These are phyloP conservation scores for Ogataea ramenticola DNA, from an alignment of 805 yeast species.

Conservation along the genomic window DNA sequence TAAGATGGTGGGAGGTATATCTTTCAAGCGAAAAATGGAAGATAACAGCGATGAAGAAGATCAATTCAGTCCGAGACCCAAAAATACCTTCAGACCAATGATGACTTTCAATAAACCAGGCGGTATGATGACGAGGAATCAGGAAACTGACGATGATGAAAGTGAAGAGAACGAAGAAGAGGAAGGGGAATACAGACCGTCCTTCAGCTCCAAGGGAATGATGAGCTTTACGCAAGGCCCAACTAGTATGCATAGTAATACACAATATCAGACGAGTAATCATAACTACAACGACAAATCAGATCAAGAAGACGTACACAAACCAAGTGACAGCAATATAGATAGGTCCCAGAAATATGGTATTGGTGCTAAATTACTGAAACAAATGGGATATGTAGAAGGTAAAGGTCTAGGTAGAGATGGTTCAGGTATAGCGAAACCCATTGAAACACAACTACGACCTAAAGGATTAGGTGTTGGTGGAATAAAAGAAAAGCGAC, in stretches of 20 bases:
- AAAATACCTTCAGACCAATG: slow-evolving; percentile 1
- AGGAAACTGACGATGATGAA: background rate
- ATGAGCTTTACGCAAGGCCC: background rate
- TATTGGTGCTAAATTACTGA: slow-evolving; percentile 71
- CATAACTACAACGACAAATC: too few relatives aligned
- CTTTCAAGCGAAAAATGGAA: background rate
- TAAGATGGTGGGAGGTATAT: background rate
- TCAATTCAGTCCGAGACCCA: background rate
- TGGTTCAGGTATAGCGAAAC: slow-evolving; percentile 70
- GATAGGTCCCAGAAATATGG: slow-evolving; percentile 46
- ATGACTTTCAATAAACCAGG: background rate
- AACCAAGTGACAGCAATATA: background rate
- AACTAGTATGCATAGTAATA: background rate
- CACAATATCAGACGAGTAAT: too few relatives aligned
- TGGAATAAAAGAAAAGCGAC: slow-evolving; percentile 34
- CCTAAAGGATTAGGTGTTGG: slow-evolving; percentile 75
- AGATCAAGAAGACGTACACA: background rate
- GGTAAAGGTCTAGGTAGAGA: slow-evolving; percentile 81
- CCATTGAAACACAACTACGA: slow-evolving; percentile 63
- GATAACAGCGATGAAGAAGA: background rate
- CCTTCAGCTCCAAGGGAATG: background rate
- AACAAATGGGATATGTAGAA: slow-evolving; percentile 78
- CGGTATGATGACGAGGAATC: background rate
- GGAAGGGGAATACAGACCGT: slow-evolving; percentile 1
- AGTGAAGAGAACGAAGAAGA: background rate